phyloP scores from a whole-genome alignment of 768 basidiomycete species.

The Trametes elegans region DNA sequence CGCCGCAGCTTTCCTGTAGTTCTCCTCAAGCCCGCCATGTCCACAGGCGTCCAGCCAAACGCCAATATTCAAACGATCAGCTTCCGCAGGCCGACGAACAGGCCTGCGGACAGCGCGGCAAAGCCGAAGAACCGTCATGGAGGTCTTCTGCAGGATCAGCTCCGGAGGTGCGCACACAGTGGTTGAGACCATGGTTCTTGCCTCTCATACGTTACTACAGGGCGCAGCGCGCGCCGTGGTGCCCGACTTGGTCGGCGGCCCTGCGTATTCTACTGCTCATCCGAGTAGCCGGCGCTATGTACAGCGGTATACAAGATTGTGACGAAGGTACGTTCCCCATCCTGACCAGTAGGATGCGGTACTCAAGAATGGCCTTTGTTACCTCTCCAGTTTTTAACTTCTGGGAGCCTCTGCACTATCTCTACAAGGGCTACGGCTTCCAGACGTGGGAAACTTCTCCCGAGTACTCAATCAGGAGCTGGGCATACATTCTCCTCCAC shows the following conservation, averaged over 20 bases:
- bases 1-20: neutral
- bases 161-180: slow-evolving; percentile 52
- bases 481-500: slow-evolving; percentile 89
- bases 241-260: slow-evolving; percentile 80
- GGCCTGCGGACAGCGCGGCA: slow-evolving; percentile 11
- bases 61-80: slow-evolving; percentile 33
- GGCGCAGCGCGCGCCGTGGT: slow-evolving; percentile 76
- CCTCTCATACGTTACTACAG: slow-evolving; percentile 34
- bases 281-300: slow-evolving; percentile 87
- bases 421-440: slow-evolving; percentile 83
- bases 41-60: slow-evolving; percentile 17
- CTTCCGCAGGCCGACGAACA: slow-evolving; percentile 31
- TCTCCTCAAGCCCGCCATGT: neutral
- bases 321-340: slow-evolving; percentile 74
- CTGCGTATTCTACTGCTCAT: slow-evolving; percentile 80
- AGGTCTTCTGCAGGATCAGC: slow-evolving; percentile 77
- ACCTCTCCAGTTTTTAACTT: slow-evolving; percentile 94
- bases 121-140: slow-evolving; percentile 43
- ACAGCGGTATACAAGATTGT: slow-evolving; percentile 91
- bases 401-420: slow-evolving; percentile 96
- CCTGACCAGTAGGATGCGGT: neutral
- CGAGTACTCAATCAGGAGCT: slow-evolving; percentile 86
- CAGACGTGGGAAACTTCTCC: slow-evolving; percentile 99
- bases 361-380: neutral
- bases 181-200: neutral